A percentile compares a stretch with the other conserved stretches of the same genome.
phyloP scores from a whole-genome alignment of 2,329 filamentous ascomycete genomes.

The Sporothrix protearum region DNA sequence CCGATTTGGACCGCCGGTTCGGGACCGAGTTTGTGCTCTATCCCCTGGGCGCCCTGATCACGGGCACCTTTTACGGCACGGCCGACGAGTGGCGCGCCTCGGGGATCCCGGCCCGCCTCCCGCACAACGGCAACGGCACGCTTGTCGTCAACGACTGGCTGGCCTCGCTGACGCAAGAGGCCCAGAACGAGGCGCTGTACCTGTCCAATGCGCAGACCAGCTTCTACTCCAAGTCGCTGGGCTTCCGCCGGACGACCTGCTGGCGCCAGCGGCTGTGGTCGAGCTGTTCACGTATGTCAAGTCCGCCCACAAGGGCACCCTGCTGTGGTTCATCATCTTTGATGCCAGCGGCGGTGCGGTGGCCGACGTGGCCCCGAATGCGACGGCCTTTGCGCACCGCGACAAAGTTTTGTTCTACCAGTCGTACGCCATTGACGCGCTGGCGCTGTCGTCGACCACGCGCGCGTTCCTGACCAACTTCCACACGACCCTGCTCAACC shows the following conservation, averaged over 20 bases:
- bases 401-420: constrained; percentile 63
- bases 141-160: constrained; percentile 61
- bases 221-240: constrained; percentile 58
- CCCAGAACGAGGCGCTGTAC: constrained; percentile 47
- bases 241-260: constrained; percentile 49
- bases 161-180: constrained; percentile 52
- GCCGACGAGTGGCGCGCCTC: constrained; percentile 52
- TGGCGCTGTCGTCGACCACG: constrained; percentile 44
- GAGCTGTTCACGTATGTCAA: constrained; percentile 55
- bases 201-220: constrained; percentile 46
- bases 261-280: constrained; percentile 44
- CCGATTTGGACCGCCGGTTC: constrained; percentile 56
- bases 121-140: constrained; percentile 39
- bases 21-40: constrained; percentile 54
- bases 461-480: constrained; percentile 51
- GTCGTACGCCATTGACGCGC: constrained; percentile 54
- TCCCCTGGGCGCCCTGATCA: constrained; percentile 53
- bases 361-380: constrained; percentile 51
- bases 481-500: constrained; percentile 41
- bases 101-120: constrained; percentile 49
- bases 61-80: constrained; percentile 60
- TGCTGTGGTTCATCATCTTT: constrained; percentile 61
- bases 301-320: constrained; percentile 46
- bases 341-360: constrained; percentile 59
- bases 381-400: constrained; percentile 61